Evolutionary conservation across 2,329 filamentous ascomycete genomes (phyloP).

Genomic region (Ceratocystis diversiconidia): DNA sequence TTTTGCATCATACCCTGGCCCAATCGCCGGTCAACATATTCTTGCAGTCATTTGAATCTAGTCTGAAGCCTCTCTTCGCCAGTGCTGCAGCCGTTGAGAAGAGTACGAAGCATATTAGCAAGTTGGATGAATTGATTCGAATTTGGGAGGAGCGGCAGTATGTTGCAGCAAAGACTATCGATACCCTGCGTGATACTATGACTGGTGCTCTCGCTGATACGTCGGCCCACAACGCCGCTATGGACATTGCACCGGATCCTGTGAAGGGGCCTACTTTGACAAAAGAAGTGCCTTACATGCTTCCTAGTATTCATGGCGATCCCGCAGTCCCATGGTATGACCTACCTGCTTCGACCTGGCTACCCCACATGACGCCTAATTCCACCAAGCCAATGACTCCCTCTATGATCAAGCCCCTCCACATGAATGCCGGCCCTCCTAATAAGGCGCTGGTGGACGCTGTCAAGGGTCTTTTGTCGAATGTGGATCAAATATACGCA

Average conservation of each 20-base stretch:
- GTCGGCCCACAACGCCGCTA: conserved; percentile 19
- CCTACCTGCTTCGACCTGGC: conserved; percentile 65
- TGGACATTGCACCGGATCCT: conserved; percentile 18
- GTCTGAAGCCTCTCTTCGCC: conserved; percentile 48
- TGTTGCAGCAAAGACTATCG: conserved; percentile 39
- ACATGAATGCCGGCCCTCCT: conserved; percentile 53
- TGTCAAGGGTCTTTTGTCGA: conserved; percentile 55
- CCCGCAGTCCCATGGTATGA: conserved; percentile 62
- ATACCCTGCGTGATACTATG: conserved; percentile 45
- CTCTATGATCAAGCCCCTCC: conserved; percentile 54
- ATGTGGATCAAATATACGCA: conserved; percentile 55
- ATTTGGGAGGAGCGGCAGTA: conserved; percentile 59
- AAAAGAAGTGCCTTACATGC: conserved; percentile 49
- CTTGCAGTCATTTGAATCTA: conserved; percentile 40
- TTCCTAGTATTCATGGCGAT: conserved; percentile 69
- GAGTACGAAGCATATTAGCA: conserved; percentile 50
- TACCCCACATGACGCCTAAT: conserved; percentile 64
- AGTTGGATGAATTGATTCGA: conserved; percentile 48
- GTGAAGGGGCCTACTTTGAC: conserved; percentile 27
- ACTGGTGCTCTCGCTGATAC: neutral
- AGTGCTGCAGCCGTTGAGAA: conserved; percentile 42
- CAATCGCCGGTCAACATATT: conserved; percentile 37
- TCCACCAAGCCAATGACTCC: conserved; percentile 61
- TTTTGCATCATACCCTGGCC: conserved; percentile 54
- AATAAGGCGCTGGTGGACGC: conserved; percentile 50